Evolutionary conservation across 805 yeast genomes (phyloP).

Genomic region (Candida maesae): DNA sequence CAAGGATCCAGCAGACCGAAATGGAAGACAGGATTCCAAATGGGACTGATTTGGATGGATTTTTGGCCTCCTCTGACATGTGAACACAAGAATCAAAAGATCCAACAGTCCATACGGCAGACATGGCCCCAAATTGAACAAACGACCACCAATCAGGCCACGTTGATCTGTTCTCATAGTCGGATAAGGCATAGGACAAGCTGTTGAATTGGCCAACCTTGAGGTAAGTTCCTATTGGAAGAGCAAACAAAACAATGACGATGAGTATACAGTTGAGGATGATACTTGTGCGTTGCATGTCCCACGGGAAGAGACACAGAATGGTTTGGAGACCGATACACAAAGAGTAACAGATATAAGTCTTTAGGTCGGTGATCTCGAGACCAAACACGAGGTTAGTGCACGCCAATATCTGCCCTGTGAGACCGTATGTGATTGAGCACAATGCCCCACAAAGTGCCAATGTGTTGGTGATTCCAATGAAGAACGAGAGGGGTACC

Average conservation of each 20-base stretch:
- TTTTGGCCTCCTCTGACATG: slow-evolving; percentile 66
- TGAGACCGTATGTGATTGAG: slow-evolving; percentile 63
- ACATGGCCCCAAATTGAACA: slow-evolving; percentile 50
- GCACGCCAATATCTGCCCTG: slow-evolving; percentile 50
- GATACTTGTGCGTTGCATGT: slow-evolving; percentile 42
- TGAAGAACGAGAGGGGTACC: slow-evolving; percentile 50
- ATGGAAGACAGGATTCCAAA: slow-evolving; percentile 61
- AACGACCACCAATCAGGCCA: slow-evolving; percentile 62
- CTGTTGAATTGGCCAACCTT: slow-evolving; percentile 37
- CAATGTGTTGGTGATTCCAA: slow-evolving; percentile 64
- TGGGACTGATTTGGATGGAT: slow-evolving; percentile 62
- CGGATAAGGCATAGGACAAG: slow-evolving; percentile 53
- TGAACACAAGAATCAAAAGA: slow-evolving; percentile 71
- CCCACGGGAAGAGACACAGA: slow-evolving; percentile 22
- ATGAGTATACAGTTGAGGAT: slow-evolving; percentile 47
- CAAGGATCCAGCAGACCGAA: slow-evolving; percentile 51
- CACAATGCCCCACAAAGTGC: slow-evolving; percentile 62
- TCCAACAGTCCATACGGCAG: slow-evolving; percentile 74
- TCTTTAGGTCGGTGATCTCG: slow-evolving; percentile 45
- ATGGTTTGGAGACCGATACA: slow-evolving; percentile 45
- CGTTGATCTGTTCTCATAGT: slow-evolving; percentile 43
- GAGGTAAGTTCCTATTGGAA: slow-evolving; percentile 49
- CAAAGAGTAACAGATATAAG: slow-evolving; percentile 59
- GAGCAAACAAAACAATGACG: slow-evolving; percentile 47
- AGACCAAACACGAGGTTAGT: slow-evolving; percentile 39